A percentile compares a stretch with the other conserved stretches of the same genome.
Evolutionary conservation across 768 basidiomycete species (phyloP).

Genomic region (Trichaptum fuscoviolaceum): DNA sequence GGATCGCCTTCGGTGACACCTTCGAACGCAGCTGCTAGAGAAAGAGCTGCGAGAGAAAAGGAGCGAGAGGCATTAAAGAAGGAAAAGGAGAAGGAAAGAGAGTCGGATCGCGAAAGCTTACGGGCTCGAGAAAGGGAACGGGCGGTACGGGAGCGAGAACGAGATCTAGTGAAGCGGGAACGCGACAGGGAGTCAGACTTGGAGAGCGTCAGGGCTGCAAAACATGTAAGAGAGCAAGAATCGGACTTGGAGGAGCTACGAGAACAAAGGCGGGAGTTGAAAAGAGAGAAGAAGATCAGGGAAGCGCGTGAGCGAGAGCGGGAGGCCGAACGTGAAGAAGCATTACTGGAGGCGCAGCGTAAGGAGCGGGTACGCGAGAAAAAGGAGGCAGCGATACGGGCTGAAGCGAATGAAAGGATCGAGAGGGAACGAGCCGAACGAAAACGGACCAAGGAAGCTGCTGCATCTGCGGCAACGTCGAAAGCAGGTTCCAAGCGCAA

Average conservation of each 20-base stretch:
- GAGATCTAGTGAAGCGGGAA: background rate
- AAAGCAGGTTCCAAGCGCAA: slow-evolving; percentile 35
- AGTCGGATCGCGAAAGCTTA: slow-evolving; percentile 4
- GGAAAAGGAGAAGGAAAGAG: slow-evolving; percentile 17
- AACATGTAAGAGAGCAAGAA: background rate
- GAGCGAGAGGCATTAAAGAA: slow-evolving; percentile 19
- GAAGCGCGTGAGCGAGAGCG: slow-evolving; percentile 14
- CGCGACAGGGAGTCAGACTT: background rate
- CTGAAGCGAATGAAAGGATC: slow-evolving; percentile 16
- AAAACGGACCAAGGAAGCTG: slow-evolving; percentile 19
- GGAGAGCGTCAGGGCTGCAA: background rate
- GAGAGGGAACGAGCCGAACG: slow-evolving; percentile 18
- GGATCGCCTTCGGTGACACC: slow-evolving; percentile 20
- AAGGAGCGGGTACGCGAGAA: background rate
- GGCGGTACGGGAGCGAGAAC: slow-evolving; percentile 5
- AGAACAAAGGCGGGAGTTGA: slow-evolving; percentile 8
- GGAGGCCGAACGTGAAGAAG: slow-evolving; percentile 7
- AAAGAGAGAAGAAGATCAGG: slow-evolving; percentile 12
- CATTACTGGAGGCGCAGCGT: background rate
- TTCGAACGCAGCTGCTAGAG: slow-evolving; percentile 22
- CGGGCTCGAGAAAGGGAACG: slow-evolving; percentile 16
- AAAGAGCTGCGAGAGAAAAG: slow-evolving; percentile 13
- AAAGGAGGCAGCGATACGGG: slow-evolving; percentile 14
- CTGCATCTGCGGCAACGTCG: slow-evolving; percentile 11
- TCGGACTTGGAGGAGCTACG: background rate